Evolutionary conservation across 2,329 filamentous ascomycete genomes (phyloP).

Genomic region (Claviceps citrina): DNA sequence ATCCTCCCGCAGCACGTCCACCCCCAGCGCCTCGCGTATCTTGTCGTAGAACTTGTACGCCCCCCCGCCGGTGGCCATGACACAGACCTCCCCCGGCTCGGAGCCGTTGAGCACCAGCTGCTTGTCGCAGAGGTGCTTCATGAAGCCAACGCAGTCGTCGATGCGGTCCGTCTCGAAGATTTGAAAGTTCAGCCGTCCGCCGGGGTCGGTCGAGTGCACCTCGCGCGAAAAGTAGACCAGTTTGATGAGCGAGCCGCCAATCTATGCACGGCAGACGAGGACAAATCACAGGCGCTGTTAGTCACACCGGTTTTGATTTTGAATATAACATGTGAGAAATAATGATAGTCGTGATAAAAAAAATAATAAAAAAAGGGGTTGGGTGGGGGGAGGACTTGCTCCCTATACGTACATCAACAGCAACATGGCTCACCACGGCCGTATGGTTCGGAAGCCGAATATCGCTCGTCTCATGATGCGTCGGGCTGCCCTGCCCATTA

Average conservation of each 20-base stretch:
- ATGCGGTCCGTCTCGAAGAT: constrained; percentile 94
- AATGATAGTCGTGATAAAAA: too few species aligned
- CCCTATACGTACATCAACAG: constrained; percentile 64
- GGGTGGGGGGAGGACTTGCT: too few species aligned
- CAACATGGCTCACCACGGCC: constrained; percentile 87
- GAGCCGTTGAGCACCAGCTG: constrained; percentile 63
- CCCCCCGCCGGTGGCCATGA: constrained; percentile 92
- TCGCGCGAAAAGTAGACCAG: constrained; percentile 95
- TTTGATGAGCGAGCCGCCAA: constrained; percentile 89
- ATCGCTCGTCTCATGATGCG: constrained; percentile 63
- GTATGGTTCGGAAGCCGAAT: constrained; percentile 95
- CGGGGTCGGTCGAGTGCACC: constrained; percentile 59
- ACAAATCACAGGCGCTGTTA: neutral
- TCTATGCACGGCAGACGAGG: too few species aligned
- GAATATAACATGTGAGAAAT: too few species aligned
- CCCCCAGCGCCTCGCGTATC: constrained; percentile 66
- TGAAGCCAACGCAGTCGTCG: constrained; percentile 83
- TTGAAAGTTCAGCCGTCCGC: constrained; percentile 84
- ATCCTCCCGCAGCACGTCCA: constrained; percentile 82
- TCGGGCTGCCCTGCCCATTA: constrained; percentile 32
- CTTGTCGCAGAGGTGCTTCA: constrained; percentile 70
- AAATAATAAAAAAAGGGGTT: neutral
- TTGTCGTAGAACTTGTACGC: constrained; percentile 95
- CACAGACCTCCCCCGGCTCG: constrained; percentile 56
- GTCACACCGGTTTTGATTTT: too few species aligned